Percentiles rank a stretch among this genome's conserved stretches.
Evolutionary conservation across 2,329 filamentous ascomycete genomes (phyloP).

Genomic region (Neofusicoccum umdonicola): DNA sequence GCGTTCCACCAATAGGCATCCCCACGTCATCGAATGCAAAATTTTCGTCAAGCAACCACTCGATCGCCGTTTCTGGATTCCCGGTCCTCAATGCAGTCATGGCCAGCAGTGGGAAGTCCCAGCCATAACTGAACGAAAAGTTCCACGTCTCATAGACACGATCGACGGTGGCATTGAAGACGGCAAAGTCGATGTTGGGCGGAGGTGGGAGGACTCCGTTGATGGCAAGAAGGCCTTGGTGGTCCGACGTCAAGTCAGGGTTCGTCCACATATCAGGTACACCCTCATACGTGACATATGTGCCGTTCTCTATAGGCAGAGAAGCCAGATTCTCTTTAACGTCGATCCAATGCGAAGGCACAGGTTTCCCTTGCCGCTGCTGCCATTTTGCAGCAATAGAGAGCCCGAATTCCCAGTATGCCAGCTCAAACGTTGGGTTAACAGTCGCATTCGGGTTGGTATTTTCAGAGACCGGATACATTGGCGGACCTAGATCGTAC

Average conservation of each 20-base stretch:
- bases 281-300: constrained; percentile 57
- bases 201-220: constrained; percentile 33
- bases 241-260: constrained; percentile 29
- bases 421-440: constrained; percentile 59
- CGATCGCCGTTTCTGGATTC: constrained; percentile 30
- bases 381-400: constrained; percentile 56
- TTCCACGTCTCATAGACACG: constrained; percentile 35
- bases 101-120: constrained; percentile 35
- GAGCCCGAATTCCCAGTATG: constrained; percentile 62
- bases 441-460: constrained; percentile 56
- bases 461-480: constrained; percentile 57
- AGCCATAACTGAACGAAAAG: constrained; percentile 34
- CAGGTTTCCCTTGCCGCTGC: constrained; percentile 42
- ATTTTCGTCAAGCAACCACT: constrained; percentile 47
- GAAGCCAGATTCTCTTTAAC: constrained; percentile 55
- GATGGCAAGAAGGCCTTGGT: constrained; percentile 31
- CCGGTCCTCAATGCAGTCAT: constrained; percentile 31
- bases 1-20: constrained; percentile 52
- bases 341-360: constrained; percentile 47
- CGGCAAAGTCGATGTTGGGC: constrained; percentile 26
- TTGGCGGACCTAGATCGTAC: constrained; percentile 55
- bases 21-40: constrained; percentile 58
- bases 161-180: constrained; percentile 30
- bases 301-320: constrained; percentile 49
- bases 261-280: constrained; percentile 38